Conservation (phyloP, 257 asterid species). For the Perilla frutescens region DNA sequence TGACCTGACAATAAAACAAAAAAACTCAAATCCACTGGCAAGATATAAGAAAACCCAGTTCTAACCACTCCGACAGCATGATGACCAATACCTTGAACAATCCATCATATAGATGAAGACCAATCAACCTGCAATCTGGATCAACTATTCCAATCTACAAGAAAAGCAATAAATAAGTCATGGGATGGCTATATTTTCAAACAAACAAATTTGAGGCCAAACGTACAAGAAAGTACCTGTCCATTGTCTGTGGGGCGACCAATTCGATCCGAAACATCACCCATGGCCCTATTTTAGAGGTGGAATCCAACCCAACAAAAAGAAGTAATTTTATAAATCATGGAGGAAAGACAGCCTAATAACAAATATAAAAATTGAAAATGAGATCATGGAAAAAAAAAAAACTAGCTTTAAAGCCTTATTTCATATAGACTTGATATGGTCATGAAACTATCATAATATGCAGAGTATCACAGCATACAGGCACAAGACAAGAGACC, state of each 20-base stretch:
- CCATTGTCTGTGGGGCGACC: slow-evolving; percentile 96
- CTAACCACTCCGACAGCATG: slow-evolving; percentile 7
- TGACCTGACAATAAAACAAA: slow-evolving; percentile 57
- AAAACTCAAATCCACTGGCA: slow-evolving; percentile 10
- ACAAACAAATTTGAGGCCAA: slow-evolving; percentile 12
- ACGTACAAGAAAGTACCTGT: slow-evolving; percentile 57
- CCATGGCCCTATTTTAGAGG: slow-evolving; percentile 74
- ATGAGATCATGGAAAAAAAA: slow-evolving; percentile 8
- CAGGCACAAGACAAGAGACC: slow-evolving; percentile 4
- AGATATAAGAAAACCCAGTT: slow-evolving; percentile 6
- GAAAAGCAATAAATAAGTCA: slow-evolving; percentile 33
- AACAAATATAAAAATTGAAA: slow-evolving; percentile 16
- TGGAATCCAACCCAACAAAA: slow-evolving; percentile 38
- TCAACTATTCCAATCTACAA: slow-evolving; percentile 85
- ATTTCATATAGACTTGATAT: slow-evolving; percentile 2
- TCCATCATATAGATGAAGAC: slow-evolving; percentile 91
- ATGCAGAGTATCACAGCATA: neutral
- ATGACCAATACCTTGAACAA: slow-evolving; percentile 69
- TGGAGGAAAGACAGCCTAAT: slow-evolving; percentile 9
- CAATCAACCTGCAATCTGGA: slow-evolving; percentile 91
- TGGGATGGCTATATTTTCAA: slow-evolving; percentile 3
- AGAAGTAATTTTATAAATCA: slow-evolving; percentile 29
- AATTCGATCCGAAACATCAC: slow-evolving; percentile 93
- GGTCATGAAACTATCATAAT: slow-evolving; percentile 22
- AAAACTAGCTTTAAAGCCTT: slow-evolving; percentile 1